phyloP scores from a whole-genome alignment of 164 flowering plant species.

The Vitis amurensis region DNA sequence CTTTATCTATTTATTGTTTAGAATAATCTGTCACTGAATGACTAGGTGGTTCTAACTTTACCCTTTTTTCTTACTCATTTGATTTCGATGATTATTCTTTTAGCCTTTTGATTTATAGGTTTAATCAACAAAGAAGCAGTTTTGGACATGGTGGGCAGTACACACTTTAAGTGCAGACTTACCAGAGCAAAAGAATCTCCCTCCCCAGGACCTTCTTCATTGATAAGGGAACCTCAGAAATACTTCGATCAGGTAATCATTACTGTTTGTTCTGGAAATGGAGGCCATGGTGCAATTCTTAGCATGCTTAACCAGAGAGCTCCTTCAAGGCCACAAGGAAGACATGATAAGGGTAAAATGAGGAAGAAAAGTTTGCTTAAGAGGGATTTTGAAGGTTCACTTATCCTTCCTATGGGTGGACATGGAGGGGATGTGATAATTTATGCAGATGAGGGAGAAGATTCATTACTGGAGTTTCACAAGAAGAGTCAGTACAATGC shows the following conservation, averaged over 20 bases:
- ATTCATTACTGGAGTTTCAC: slow-evolving; percentile 80
- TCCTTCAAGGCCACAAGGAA: slow-evolving; percentile 41
- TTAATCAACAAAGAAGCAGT: slow-evolving; percentile 12
- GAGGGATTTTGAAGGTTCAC: slow-evolving; percentile 86
- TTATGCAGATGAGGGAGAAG: slow-evolving; percentile 78
- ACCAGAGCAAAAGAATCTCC: slow-evolving; percentile 45
- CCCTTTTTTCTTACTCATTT: too few species aligned
- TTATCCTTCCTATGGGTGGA: slow-evolving; percentile 88
- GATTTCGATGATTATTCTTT: too few species aligned
- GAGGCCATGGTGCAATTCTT: slow-evolving; percentile 92
- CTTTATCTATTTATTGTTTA: too few species aligned
- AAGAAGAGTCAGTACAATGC: slow-evolving; percentile 66
- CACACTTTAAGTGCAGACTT: slow-evolving; percentile 42
- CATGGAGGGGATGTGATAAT: slow-evolving; percentile 95
- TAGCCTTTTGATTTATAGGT: slow-evolving; percentile 28
- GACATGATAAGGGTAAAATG: slow-evolving; percentile 42
- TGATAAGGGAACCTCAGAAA: slow-evolving; percentile 77
- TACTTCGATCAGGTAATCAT: slow-evolving; percentile 86
- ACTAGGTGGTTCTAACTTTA: too few species aligned
- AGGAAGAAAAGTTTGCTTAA: slow-evolving; percentile 50
- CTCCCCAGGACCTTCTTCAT: slow-evolving; percentile 33
- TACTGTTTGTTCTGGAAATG: slow-evolving; percentile 92
- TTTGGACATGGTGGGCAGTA: slow-evolving; percentile 3
- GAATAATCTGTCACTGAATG: too few species aligned
- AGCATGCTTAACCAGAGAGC: slow-evolving; percentile 50